Percentiles rank a stretch among this genome's conserved stretches.
Evolutionary conservation across 495 filamentous ascomycete genomes (phyloP).

Genomic region (Elaphomyces granulatus): DNA sequence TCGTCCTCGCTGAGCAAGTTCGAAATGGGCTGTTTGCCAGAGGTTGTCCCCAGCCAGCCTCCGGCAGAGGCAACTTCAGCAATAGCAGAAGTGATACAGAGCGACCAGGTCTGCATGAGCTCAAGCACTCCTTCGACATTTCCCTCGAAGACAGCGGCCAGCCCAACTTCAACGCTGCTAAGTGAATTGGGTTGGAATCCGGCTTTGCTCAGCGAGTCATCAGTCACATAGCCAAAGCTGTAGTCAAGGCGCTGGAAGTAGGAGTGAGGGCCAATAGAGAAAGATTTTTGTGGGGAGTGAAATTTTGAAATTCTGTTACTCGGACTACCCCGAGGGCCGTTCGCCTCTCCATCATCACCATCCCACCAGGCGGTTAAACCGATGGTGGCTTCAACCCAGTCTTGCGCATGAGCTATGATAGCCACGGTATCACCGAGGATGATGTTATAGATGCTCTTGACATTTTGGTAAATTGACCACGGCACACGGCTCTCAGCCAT

Average conservation of each 20-base stretch:
- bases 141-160: conserved; percentile 66
- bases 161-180: conserved; percentile 57
- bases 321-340: conserved; percentile 9
- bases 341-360: conserved; percentile 44
- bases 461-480: conserved; percentile 69
- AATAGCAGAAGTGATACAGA: conserved; percentile 58
- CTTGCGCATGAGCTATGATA: conserved; percentile 54
- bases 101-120: conserved; percentile 64
- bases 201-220: conserved; percentile 27
- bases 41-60: conserved; percentile 47
- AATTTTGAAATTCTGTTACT: conserved; percentile 6
- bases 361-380: conserved; percentile 81
- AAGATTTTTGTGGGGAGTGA: not conserved
- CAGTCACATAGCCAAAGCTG: conserved; percentile 36
- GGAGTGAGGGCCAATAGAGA: conserved; percentile 17
- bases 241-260: conserved; percentile 40
- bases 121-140: conserved; percentile 58
- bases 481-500: conserved; percentile 72
- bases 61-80: conserved; percentile 62
- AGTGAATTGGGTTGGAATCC: conserved; percentile 55
- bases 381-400: conserved; percentile 79
- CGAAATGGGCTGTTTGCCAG: conserved; percentile 17
- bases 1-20: conserved; percentile 41
- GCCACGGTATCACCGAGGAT: conserved; percentile 54
- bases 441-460: conserved; percentile 60